Evolutionary conservation across 768 basidiomycete genomes (phyloP), one percentile per base, ranked within the genome.

Genomic region (Termitomyces eurrhizus): DNA sequence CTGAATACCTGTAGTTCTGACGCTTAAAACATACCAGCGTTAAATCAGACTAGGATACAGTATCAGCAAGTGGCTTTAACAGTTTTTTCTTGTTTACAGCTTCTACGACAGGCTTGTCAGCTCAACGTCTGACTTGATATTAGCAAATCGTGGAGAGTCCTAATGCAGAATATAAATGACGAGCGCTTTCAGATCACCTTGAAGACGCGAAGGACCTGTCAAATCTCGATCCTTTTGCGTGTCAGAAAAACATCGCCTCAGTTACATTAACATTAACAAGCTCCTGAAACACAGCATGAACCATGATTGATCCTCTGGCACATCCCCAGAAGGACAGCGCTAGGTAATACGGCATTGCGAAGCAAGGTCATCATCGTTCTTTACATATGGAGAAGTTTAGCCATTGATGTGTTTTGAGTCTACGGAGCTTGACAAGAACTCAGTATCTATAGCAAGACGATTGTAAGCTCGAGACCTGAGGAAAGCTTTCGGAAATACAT

Each of bases 71-170:
- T 62, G 16, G 61, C 55, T 53, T 69, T 68, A 41, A 62, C 65
- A 6, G 58, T 65, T 53, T 65, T 64, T 57, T 70, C 29, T 29
- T 67, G 46, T 68, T 56, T 36, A 62, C 67, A 24, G 69, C 66
- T 26, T 68, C 55, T 16, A 51, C 44, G 0, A 39, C 14, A 16
- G 42, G 18, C n/a, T 9, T 42, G 8, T 1, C n/a, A 44, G n/a
- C 42, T 44, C 42, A n/a, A 44, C 42, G 46, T 69, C 61, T 8
- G 68, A 67, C 12, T 68, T 62, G 5, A 66, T 61, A 24, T 61
- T 69, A 59, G 42, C 18, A 69, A 71, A 7, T 68, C 67, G 33
- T 70, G 67, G 11, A 60, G 45, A 37, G 68, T 71, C 24, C 69
- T 65, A 42, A 42, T 70, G 12, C 7, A 24, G 41, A 35, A 33